Conservation (phyloP, 1,284 basidiomycete genomes). For the Violaceomyces palustris region DNA sequence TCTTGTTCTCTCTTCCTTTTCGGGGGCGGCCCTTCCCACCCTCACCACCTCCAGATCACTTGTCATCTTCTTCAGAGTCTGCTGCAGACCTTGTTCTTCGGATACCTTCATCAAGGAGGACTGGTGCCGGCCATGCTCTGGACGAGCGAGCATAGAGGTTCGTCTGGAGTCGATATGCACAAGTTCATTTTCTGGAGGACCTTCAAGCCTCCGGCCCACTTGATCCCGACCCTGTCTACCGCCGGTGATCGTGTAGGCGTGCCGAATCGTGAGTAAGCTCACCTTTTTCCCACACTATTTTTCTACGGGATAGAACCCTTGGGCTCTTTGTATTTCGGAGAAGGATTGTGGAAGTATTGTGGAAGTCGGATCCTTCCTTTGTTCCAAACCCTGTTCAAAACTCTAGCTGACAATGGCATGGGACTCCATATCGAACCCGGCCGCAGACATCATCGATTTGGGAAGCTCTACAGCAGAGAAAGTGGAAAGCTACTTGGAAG, state of each 20-base stretch:
- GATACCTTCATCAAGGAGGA: conserved; percentile 23
- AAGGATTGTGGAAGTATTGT: too few relatives aligned
- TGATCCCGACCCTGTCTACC: conserved; percentile 3
- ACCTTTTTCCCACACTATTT: not conserved
- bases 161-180: too few relatives aligned
- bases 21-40: not conserved
- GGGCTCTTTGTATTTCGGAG: too few relatives aligned
- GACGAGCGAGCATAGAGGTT: not conserved
- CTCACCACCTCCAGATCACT: not conserved
- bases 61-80: conserved; percentile 19
- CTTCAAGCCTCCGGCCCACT: conserved; percentile 23
- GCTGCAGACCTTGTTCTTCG: conserved; percentile 21
- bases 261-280: not conserved
- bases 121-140: conserved; percentile 21
- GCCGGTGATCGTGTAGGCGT: not conserved
- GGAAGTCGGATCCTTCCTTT: too few relatives aligned
- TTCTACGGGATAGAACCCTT: not conserved
- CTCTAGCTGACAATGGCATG: too few relatives aligned
- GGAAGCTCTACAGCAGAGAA: too few relatives aligned
- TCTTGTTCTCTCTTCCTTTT: not conserved
- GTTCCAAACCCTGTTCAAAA: too few relatives aligned
- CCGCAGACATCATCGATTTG: too few relatives aligned
- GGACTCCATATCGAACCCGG: too few relatives aligned
- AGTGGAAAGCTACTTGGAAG: too few relatives aligned
- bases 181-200: conserved; percentile 22